Evolutionary conservation across 2,329 filamentous ascomycete genomes (phyloP), one percentile per base, ranked within the genome.

Genomic region (Aspergillus ibericus): DNA sequence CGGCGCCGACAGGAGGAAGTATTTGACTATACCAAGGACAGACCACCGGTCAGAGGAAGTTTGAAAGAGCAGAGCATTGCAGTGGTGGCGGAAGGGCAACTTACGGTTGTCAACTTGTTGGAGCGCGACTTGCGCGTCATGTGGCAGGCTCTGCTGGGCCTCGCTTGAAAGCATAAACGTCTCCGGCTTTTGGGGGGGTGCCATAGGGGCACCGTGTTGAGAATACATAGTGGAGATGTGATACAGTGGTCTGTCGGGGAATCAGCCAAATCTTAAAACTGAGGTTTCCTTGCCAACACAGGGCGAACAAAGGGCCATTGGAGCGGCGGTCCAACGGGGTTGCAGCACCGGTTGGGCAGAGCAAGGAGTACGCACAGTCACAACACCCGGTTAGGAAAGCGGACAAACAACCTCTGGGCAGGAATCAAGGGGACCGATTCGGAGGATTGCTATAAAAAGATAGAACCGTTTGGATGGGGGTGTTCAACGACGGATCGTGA

Each of bases 91-190:
- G 35, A 5, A 34, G 34, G 29, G 25, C 12, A 29, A 18, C 92
- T 80, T 83, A 96, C 93, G 81, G 78, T 98, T 98, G 78, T 99
- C 95, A 68, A 99, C 95, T 80, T 99, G 95, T 78, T 98, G 93
- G 67, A 99, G 84, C 61, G 95, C 95, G 74, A 98, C 92, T 81
- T 98, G 92, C 69, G 93, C 93, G 82, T 98, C 95, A 68, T 96
- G 92, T 56, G 95, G 95, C 66, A 99, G 85, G 70, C 91, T 93
- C 80, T 97, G 92, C 80, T 98, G 93, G 61, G 95, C 93, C 81
- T 98, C 93, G 72, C 90, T 93, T 76, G 93, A 96, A 76, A 99
- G 85, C 89, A 99, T 93, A 75, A 99, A 99, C 40, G 95, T 98
- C 83, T 99, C 95, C 68, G 95, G 95, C 78, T 96, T 97, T 81